Evolutionary conservation across 495 filamentous ascomycete genomes (phyloP), one percentile per base, ranked within the genome.

Genomic region (Aspergillus nanangensis): DNA sequence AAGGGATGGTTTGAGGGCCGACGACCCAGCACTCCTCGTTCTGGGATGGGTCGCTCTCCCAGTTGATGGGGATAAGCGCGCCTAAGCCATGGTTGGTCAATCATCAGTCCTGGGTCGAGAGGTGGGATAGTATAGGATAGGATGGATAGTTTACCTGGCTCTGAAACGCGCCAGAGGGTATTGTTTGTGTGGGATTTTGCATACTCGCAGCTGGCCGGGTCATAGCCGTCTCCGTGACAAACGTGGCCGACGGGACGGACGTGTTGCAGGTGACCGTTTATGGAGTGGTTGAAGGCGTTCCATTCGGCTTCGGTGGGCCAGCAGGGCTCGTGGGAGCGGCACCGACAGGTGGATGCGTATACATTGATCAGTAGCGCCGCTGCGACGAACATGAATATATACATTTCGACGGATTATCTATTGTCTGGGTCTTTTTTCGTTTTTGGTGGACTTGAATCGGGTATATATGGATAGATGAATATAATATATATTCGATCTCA

Each of bases 21-120:
- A 44, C 47, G 10, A 59, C 19, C 37, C 42, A 59, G 25, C 52
- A 45, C 36, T 56, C 53, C 25, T 59, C 51, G 18, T 56, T 47
- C 20, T 20, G 41, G 20, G 41, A 9, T 4, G 39, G 24, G 19
- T n/a, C 10, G 7, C 19, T 25, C 23, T 22, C 19, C 39, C 39
- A 42, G 14, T 27, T 31, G 2, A 10, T 14, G 11, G n/a, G 15
- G 21, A 22, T 17, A 20, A 42, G 24, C 9, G 39, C 39, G n/a
- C 39, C 39, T 42, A 18, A 7, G 11, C 7, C 25, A 8, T 42
- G 18, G 32, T 20, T 20, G n/a, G 39, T 42, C 3, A 42, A 23
- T 42, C 14, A 15, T 15, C 5, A 4, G 8, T 42, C 29, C 22
- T 5, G 25, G 2, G 14, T 7, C 23, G 19, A 24, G 21, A 14